phyloP scores from a whole-genome alignment of 257 asterid genomes.

The Nicotiana attenuata region DNA sequence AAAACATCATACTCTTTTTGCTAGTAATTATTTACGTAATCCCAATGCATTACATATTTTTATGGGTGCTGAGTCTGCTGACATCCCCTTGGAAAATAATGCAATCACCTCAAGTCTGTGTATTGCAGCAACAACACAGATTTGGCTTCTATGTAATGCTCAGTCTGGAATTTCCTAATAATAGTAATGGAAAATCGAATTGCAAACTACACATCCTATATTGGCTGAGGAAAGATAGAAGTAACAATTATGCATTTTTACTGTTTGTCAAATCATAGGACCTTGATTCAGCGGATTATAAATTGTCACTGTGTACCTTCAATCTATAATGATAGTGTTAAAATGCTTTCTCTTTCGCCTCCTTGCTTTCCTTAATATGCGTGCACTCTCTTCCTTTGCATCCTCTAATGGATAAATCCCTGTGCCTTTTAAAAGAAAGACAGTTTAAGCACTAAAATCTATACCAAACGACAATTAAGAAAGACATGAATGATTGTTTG shows the following conservation, averaged over 20 bases:
- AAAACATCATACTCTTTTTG: background rate
- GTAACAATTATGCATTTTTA: background rate
- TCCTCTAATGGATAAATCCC: constrained; percentile 40
- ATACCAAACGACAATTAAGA: background rate
- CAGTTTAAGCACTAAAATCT: constrained; percentile 7
- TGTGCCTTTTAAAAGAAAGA: constrained; percentile 18
- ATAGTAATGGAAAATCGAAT: background rate
- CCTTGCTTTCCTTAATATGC: constrained; percentile 81
- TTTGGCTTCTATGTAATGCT: background rate
- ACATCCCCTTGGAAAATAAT: background rate
- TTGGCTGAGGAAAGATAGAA: background rate
- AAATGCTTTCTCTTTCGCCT: constrained; percentile 70
- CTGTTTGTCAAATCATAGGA: background rate
- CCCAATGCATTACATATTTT: background rate
- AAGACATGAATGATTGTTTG: constrained; percentile 2
- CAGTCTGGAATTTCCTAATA: background rate
- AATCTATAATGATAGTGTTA: constrained; percentile 61
- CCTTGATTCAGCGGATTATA: background rate
- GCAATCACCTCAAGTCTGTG: background rate
- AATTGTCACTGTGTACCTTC: constrained; percentile 34
- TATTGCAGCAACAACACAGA: background rate
- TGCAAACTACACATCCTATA: background rate
- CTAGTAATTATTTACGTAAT: background rate
- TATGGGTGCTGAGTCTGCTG: background rate
- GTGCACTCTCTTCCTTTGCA: constrained; percentile 52